These are phyloP conservation scores for Pezicula radicicola DNA, from an alignment of 2,329 filamentous ascomycete species.

Conservation along the genomic window DNA sequence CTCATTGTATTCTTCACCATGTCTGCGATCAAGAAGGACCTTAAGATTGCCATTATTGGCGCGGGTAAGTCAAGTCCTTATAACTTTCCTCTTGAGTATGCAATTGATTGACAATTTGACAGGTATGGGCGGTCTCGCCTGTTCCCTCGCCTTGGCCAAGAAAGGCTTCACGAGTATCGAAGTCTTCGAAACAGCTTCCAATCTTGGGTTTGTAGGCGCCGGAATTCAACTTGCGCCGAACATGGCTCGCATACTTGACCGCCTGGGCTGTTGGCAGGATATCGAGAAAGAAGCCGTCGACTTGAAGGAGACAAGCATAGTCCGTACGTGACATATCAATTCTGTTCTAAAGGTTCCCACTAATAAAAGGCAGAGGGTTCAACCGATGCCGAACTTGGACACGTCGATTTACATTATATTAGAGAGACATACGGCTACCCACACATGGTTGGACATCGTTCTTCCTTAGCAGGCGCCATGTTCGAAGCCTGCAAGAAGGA, in stretches of 20 bases:
- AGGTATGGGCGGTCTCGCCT: conserved; percentile 78
- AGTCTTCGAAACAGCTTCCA: conserved; percentile 70
- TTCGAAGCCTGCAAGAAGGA: conserved; percentile 68
- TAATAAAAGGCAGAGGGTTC: conserved; percentile 51
- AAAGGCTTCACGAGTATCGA: conserved; percentile 72
- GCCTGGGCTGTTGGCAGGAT: conserved; percentile 67
- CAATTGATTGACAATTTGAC: not conserved
- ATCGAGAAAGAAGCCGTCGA: conserved; percentile 71
- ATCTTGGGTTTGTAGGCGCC: conserved; percentile 78
- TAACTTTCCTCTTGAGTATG: not conserved
- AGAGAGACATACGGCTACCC: conserved; percentile 67
- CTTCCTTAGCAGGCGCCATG: conserved; percentile 65
- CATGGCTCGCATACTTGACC: conserved; percentile 72
- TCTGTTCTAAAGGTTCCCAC: not conserved
- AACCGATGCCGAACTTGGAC: conserved; percentile 65
- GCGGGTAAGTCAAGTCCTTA: conserved; percentile 38
- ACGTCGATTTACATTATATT: conserved; percentile 68
- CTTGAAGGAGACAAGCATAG: conserved; percentile 69
- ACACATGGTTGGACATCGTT: conserved; percentile 77
- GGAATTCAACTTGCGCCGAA: conserved; percentile 85
- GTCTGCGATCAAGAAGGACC: conserved; percentile 3
- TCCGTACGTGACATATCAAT: conserved; percentile 42
- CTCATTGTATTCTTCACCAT: not conserved
- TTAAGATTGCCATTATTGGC: conserved; percentile 42
- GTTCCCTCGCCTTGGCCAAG: conserved; percentile 70